These are phyloP conservation scores for Apiosordaria backusii DNA, from an alignment of 495 filamentous ascomycete species.

Conservation along the genomic window DNA sequence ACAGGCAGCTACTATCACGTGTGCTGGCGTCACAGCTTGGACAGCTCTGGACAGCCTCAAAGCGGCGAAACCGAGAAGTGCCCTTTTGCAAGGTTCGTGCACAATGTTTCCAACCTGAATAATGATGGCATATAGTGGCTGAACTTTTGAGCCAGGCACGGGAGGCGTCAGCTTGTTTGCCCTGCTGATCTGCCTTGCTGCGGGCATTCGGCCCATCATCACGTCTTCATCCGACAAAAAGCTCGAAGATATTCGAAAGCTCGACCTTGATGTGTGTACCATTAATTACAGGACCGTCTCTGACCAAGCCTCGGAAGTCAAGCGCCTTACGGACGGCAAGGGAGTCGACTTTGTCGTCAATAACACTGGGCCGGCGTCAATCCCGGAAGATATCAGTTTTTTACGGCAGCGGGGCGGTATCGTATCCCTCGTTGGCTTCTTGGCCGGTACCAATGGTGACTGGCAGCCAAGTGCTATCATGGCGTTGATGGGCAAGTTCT, in stretches of 20 bases:
- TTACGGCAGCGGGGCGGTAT: constrained; percentile 8
- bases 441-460: constrained; percentile 12
- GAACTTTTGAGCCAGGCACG: constrained; percentile 4
- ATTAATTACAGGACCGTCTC: constrained; percentile 31
- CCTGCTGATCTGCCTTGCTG: constrained; percentile 23
- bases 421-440: constrained; percentile 21
- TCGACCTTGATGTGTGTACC: neutral
- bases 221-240: constrained; percentile 39
- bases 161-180: constrained; percentile 25
- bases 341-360: constrained; percentile 35
- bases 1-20: constrained; percentile 18
- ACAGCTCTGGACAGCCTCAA: constrained; percentile 13
- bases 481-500: constrained; percentile 19
- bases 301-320: constrained; percentile 25
- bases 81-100: constrained; percentile 22
- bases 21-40: constrained; percentile 25
- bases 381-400: constrained; percentile 16
- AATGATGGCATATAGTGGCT: neutral
- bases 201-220: constrained; percentile 34
- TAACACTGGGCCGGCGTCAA: constrained; percentile 20
- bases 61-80: constrained; percentile 4
- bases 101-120: neutral
- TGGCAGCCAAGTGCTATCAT: constrained; percentile 17
- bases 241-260: constrained; percentile 13
- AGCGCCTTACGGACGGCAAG: constrained; percentile 27